Evolutionary conservation across 164 flowering plant species (phyloP).

Genomic region (Nymphaea thermarum): DNA sequence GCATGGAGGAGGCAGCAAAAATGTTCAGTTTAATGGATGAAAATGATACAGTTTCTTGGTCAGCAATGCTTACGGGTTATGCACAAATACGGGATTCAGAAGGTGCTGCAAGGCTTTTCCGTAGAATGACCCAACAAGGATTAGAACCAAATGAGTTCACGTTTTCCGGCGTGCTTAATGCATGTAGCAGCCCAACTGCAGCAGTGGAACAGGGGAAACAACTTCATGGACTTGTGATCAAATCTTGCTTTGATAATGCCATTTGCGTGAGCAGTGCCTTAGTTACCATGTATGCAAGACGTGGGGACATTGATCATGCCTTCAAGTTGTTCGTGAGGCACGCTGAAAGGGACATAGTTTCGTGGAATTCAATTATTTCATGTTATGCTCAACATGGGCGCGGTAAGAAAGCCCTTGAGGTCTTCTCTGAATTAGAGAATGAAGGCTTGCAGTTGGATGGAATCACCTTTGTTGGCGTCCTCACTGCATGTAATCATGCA

Average conservation of each 20-base stretch:
- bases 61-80: slow-evolving; percentile 84
- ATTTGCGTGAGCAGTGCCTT: slow-evolving; percentile 79
- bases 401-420: slow-evolving; percentile 52
- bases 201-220: slow-evolving; percentile 77
- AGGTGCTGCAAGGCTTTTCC: slow-evolving; percentile 38
- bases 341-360: slow-evolving; percentile 56
- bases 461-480: slow-evolving; percentile 71
- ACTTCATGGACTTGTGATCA: slow-evolving; percentile 62
- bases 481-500: slow-evolving; percentile 85
- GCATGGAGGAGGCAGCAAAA: slow-evolving; percentile 39
- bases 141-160: slow-evolving; percentile 63
- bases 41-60: slow-evolving; percentile 89
- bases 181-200: slow-evolving; percentile 55
- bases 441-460: slow-evolving; percentile 45
- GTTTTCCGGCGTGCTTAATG: slow-evolving; percentile 64
- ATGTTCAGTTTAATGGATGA: slow-evolving; percentile 49
- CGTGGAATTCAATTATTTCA: slow-evolving; percentile 94
- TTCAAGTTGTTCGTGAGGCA: slow-evolving; percentile 55
- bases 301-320: slow-evolving; percentile 75
- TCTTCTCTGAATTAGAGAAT: slow-evolving; percentile 49
- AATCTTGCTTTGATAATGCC: slow-evolving; percentile 35
- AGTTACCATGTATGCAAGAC: slow-evolving; percentile 81
- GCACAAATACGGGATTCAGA: slow-evolving; percentile 57
- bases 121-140: slow-evolving; percentile 32
- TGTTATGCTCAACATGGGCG: slow-evolving; percentile 84